Evolutionary conservation across 2,329 filamentous ascomycete genomes (phyloP), one percentile per base, ranked within the genome.

Genomic region (Bipolaris gigantea): DNA sequence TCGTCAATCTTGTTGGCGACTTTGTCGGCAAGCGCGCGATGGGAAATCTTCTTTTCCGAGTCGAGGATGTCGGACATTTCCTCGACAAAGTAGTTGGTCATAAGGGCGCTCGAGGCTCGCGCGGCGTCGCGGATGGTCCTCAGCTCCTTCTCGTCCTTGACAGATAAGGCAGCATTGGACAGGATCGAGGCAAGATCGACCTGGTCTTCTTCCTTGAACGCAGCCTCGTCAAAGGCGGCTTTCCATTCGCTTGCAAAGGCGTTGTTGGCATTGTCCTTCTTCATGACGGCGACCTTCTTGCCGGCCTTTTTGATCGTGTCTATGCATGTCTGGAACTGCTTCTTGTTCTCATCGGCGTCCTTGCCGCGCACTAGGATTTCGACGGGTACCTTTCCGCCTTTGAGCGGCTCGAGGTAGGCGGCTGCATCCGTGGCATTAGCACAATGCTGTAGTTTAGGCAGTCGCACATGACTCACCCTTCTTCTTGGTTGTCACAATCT

Each of bases 171-270:
- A 38, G 88, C 85, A 8, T 85, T 83, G 8, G 94, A 97, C 30
- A 99, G 81, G 11, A 92, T 92, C 16, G 84, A 77, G 3, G 89
- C 85, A 60, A 97, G 87, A 69, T 99, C 95, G 38, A 95, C 88
- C 74, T 96, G 88, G 73, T 97, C 90, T 13, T 91, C 78, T 58
- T 95, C 92, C 72, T 94, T 92, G 73, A 88, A 89, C 57, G 90
- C 85, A 11, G 72, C 69, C 19, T 89, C 88, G 53, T 81, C 80
- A 65, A 90, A 93, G 4, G 86, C 77, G 64, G 90, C 90, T 77
- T 94, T 96, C 94, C 94, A 99, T 75, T 99, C 94, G 50, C 96
- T 92, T 68, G 93, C 87, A 67, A 99, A 97, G 0, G 92, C 92
- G 2, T 94, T 94, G 48, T 83, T 85, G 2, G 92, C 89, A 21